A percentile compares a stretch with the other conserved stretches of the same genome.
Evolutionary conservation across 2,329 filamentous ascomycete species (phyloP).

Genomic region (Trichoderma atroviride): DNA sequence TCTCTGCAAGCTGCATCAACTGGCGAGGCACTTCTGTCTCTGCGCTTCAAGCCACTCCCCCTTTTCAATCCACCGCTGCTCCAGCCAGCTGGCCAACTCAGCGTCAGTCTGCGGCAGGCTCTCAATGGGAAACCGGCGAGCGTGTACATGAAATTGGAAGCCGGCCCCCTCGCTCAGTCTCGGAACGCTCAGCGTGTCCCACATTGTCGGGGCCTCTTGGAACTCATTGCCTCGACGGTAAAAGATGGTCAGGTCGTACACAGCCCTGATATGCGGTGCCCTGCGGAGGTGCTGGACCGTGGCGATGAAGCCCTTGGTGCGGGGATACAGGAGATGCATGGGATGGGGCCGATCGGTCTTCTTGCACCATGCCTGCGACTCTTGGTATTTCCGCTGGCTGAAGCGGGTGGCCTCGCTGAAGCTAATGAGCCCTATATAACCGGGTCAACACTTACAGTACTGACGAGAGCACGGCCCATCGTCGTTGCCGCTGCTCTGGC

Average conservation of each 20-base stretch:
- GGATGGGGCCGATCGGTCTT: slow-evolving; percentile 54
- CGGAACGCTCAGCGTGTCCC: slow-evolving; percentile 52
- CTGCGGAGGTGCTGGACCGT: slow-evolving; percentile 58
- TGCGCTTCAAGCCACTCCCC: slow-evolving; percentile 51
- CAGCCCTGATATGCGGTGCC: slow-evolving; percentile 54
- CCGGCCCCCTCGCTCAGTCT: slow-evolving; percentile 44
- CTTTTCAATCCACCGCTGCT: slow-evolving; percentile 57
- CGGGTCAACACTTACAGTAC: background rate
- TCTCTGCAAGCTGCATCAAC: background rate
- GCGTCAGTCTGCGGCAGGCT: slow-evolving; percentile 52
- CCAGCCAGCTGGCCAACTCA: slow-evolving; percentile 55
- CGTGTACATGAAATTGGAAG: slow-evolving; percentile 55
- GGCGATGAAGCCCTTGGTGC: slow-evolving; percentile 63
- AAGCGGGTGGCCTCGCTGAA: slow-evolving; percentile 67
- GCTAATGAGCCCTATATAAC: slow-evolving; percentile 59
- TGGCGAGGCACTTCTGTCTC: slow-evolving; percentile 30
- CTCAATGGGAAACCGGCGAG: slow-evolving; percentile 51
- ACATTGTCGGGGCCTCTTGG: slow-evolving; percentile 53
- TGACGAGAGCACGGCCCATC: background rate
- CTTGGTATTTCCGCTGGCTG: slow-evolving; percentile 55
- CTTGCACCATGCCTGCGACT: slow-evolving; percentile 56
- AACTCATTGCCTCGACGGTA: slow-evolving; percentile 52
- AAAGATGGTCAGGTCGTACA: slow-evolving; percentile 59
- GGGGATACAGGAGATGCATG: slow-evolving; percentile 61
- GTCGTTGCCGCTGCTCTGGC: background rate